These are phyloP conservation scores for Plasmopara halstedii DNA, from an alignment of 352 stramenopile genomes.

Conservation along the genomic window DNA sequence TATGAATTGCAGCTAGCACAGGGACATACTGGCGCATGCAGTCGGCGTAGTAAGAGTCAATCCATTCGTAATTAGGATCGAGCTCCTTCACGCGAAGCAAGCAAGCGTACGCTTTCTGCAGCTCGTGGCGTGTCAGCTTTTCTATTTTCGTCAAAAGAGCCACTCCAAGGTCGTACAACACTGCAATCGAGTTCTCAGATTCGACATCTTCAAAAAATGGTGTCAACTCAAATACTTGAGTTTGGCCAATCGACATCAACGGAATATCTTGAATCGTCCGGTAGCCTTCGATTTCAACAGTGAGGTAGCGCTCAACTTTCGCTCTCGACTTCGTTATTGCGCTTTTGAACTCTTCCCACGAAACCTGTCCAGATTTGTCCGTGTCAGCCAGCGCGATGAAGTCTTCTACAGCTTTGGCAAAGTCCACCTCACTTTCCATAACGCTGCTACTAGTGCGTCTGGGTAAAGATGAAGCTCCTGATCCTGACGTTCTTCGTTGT, in stretches of 20 bases:
- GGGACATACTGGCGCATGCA: conserved; percentile 64
- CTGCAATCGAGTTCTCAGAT: conserved; percentile 50
- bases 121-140: conserved; percentile 38
- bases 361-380: conserved; percentile 68
- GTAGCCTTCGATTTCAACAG: conserved; percentile 70
- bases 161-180: conserved; percentile 62
- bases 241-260: conserved; percentile 58
- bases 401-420: conserved; percentile 56
- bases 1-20: conserved; percentile 57
- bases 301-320: conserved; percentile 63
- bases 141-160: conserved; percentile 58
- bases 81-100: conserved; percentile 59
- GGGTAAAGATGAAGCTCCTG: conserved; percentile 22
- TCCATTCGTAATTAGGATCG: conserved; percentile 77
- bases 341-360: conserved; percentile 83
- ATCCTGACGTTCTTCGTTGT: conserved; percentile 25
- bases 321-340: conserved; percentile 72
- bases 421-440: conserved; percentile 46
- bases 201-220: conserved; percentile 70
- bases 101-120: conserved; percentile 72
- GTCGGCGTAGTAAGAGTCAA: conserved; percentile 71
- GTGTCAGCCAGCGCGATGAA: conserved; percentile 76
- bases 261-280: conserved; percentile 55
- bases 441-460: conserved; percentile 43
- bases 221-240: conserved; percentile 72